Conservation (phyloP, 441 rosid species). For the Jatropha podagrica region DNA sequence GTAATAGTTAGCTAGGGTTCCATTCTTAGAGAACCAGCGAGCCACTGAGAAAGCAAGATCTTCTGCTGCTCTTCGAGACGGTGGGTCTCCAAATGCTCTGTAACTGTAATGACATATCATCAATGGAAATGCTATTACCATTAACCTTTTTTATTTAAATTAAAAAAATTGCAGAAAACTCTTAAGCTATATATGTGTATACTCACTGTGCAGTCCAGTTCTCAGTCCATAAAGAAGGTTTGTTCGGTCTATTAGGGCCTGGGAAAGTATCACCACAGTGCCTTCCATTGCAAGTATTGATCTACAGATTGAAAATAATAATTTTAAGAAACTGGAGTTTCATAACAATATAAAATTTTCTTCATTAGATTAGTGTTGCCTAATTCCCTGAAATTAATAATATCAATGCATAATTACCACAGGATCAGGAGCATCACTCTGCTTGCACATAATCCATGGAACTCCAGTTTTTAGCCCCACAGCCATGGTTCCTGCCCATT, state of each 20-base stretch:
- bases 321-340: neutral
- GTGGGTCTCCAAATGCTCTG: constrained; percentile 86
- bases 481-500: constrained; percentile 86
- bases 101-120: constrained; percentile 38
- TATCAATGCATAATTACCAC: constrained; percentile 36
- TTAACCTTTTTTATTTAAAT: neutral
- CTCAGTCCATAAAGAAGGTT: constrained; percentile 90
- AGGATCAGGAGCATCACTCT: constrained; percentile 84
- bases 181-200: neutral
- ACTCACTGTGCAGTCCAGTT: constrained; percentile 94
- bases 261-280: constrained; percentile 90
- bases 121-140: neutral
- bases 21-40: constrained; percentile 78
- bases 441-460: constrained; percentile 99
- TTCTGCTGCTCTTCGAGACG: constrained; percentile 81
- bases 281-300: constrained; percentile 91
- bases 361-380: too few relatives aligned
- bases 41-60: constrained; percentile 73
- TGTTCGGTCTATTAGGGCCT: constrained; percentile 73
- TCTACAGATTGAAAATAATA: constrained; percentile 35
- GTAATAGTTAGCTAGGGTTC: constrained; percentile 73
- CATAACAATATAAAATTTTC: too few relatives aligned
- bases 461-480: constrained; percentile 48
- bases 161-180: neutral
- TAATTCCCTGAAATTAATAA: neutral